A percentile compares a stretch with the other conserved stretches of the same genome.
phyloP scores from a whole-genome alignment of 176 grass and related monocot species.

The Elymus sibiricus region DNA sequence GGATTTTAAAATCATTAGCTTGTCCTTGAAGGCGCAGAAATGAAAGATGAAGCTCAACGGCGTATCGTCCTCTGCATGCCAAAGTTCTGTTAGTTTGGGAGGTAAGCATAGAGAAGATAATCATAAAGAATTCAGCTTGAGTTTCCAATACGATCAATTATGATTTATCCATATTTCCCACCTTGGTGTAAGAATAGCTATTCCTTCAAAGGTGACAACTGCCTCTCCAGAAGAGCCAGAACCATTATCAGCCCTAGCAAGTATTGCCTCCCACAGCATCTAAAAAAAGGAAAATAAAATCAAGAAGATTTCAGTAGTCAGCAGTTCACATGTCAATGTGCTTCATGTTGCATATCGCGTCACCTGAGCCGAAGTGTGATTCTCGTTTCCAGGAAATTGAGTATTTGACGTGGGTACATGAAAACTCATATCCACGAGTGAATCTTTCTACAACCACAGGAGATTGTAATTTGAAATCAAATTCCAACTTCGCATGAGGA shows the following conservation, averaged over 20 bases:
- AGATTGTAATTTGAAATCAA: conserved; percentile 16
- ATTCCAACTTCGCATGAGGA: conserved; percentile 6
- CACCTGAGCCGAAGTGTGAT: conserved; percentile 81
- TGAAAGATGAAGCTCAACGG: conserved; percentile 82
- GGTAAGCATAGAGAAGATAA: not conserved
- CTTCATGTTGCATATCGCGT: not conserved
- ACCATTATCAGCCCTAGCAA: conserved; percentile 49
- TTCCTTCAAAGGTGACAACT: conserved; percentile 94
- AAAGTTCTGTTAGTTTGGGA: conserved; percentile 21
- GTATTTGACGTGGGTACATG: conserved; percentile 82
- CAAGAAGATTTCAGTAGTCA: not conserved
- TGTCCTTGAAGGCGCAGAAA: conserved; percentile 92
- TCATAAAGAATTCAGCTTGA: conserved; percentile 8
- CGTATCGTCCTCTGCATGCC: conserved; percentile 74
- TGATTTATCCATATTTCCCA: conserved; percentile 38
- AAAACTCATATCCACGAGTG: conserved; percentile 94
- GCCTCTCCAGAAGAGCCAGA: conserved; percentile 75
- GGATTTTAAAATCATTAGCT: conserved; percentile 99
- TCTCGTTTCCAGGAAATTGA: conserved; percentile 78
- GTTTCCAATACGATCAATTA: conserved; percentile 4
- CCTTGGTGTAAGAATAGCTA: conserved; percentile 97
- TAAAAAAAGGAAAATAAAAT: conserved; percentile 23
- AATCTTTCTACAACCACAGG: conserved; percentile 67
- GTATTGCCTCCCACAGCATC: conserved; percentile 72
- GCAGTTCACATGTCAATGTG: conserved; percentile 6